Base-by-base conservation (phyloP, 768 basidiomycete genomes). In the Tricholoma saponaceum region DNA sequence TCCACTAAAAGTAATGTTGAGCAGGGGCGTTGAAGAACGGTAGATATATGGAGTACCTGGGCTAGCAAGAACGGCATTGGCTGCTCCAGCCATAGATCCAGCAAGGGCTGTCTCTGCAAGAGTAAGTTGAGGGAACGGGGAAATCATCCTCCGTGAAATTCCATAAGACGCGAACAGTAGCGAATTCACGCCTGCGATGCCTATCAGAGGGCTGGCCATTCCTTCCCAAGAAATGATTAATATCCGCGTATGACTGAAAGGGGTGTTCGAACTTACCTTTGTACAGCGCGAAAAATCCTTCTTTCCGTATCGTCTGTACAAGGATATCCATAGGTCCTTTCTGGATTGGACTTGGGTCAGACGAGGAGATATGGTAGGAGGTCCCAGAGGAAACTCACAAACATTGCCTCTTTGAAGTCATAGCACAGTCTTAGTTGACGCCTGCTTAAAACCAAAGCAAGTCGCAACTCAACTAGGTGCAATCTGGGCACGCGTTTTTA, bases 281-380 rank as follows among this genome's bases (percentile, higher is more conserved):
- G 76, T 97, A 98, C 44, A 99, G 72, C 2, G 94, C 97, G 56
- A 97, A 83, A 66, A 95, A 83, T 0, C 97, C 97, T 69, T 99
- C 97, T 77, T 92, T 83, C 62, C 85, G 72, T 46, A 95, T 59
- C 0, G 96, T 98, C 69, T 92, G 87, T 16, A 70, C 63, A 9
- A 95, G 72, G 59, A 98, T 94, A 67, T 98, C 95, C 83, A 95
- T 86, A 0, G 96, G 95, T 1, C 95, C 95, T 79, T 89, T 95
- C 91, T 94, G 66, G 4, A 8, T 33, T 50, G 49, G 49, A 12
- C 5, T 28, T 49, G 49, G 51, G 12, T 8, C 20, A 41, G 46
- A 46, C 28, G 30, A 8, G 20, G 14, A 25, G 16, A 12, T 43
- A 16, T 13, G 16, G 30, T 26, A 5, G 10, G 30, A 28, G 26